A percentile compares a stretch with the other conserved stretches of the same genome.
These are phyloP conservation scores for Coccomyxa sp. DNA, from an alignment of 139 green algal genomes.

Conservation along the genomic window DNA sequence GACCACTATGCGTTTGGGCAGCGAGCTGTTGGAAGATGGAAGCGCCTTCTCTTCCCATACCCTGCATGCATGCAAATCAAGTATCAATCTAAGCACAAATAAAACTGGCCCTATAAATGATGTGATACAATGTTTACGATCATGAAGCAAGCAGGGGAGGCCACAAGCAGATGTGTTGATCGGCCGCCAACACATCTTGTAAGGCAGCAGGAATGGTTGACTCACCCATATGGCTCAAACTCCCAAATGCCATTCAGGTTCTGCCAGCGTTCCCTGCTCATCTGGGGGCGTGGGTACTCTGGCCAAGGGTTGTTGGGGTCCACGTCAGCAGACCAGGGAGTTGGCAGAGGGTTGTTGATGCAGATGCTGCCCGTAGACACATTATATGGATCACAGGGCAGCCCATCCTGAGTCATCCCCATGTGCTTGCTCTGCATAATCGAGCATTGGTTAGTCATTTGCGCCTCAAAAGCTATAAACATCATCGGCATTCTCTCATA, in stretches of 20 bases:
- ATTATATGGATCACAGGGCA: neutral
- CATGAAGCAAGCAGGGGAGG: too few relatives aligned
- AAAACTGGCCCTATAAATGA: too few relatives aligned
- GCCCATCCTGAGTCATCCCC: neutral
- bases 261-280: slow-evolving; percentile 14
- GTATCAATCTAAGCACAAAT: too few relatives aligned
- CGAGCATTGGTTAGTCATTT: neutral
- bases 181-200: too few relatives aligned
- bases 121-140: too few relatives aligned
- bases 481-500: too few relatives aligned
- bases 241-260: slow-evolving; percentile 25
- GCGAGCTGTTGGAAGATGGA: neutral
- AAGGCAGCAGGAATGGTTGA: too few relatives aligned
- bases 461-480: too few relatives aligned
- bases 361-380: neutral
- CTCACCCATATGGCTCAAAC: slow-evolving; percentile 3
- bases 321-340: slow-evolving; percentile 20
- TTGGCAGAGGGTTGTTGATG: slow-evolving; percentile 7
- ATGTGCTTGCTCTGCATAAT: neutral
- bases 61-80: neutral
- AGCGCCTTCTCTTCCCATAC: neutral
- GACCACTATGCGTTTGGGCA: slow-evolving; percentile 11
- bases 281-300: slow-evolving; percentile 23
- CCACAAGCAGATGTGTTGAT: too few relatives aligned
- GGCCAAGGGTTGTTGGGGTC: slow-evolving; percentile 3